Evolutionary conservation across 2,329 filamentous ascomycete species (phyloP).

Genomic region (Sphaceloma murrayae): DNA sequence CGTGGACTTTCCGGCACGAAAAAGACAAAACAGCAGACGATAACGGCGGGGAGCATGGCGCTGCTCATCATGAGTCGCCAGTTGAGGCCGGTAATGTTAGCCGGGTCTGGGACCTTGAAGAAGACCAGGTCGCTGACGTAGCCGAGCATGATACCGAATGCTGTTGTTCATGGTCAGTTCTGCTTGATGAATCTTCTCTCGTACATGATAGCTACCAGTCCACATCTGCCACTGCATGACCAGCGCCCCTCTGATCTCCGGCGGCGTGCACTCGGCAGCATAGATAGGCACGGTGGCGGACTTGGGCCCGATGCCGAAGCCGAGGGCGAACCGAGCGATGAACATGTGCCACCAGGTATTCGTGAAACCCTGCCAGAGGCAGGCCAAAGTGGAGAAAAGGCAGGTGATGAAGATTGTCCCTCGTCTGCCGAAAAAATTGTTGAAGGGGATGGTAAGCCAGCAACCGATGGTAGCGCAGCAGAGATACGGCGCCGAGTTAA

Average conservation of each 20-base stretch:
- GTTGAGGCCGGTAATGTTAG: conserved; percentile 47
- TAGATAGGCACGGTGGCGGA: conserved; percentile 42
- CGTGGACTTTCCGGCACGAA: conserved; percentile 24
- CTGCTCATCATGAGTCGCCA: conserved; percentile 64
- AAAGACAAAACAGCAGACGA: conserved; percentile 28
- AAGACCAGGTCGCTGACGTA: conserved; percentile 56
- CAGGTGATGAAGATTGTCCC: conserved; percentile 36
- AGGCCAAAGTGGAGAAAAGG: conserved; percentile 53
- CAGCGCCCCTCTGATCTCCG: conserved; percentile 50
- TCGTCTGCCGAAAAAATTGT: conserved; percentile 27
- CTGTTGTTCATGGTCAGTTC: not conserved
- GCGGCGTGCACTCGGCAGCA: conserved; percentile 37
- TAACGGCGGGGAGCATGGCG: conserved; percentile 42
- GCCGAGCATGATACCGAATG: conserved; percentile 50
- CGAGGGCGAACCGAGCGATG: conserved; percentile 60
- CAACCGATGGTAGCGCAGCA: conserved; percentile 27
- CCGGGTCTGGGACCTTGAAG: too few relatives aligned
- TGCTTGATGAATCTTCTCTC: too few relatives aligned
- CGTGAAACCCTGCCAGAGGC: conserved; percentile 54
- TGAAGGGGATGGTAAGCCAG: too few relatives aligned
- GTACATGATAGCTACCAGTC: conserved; percentile 25
- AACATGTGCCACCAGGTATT: conserved; percentile 52
- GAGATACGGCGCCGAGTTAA: conserved; percentile 39
- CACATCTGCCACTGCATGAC: conserved; percentile 79
- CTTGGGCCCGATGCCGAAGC: conserved; percentile 44